These are phyloP conservation scores for Ottelia alismoides DNA, from an alignment of 106 monocot genomes.

Conservation along the genomic window DNA sequence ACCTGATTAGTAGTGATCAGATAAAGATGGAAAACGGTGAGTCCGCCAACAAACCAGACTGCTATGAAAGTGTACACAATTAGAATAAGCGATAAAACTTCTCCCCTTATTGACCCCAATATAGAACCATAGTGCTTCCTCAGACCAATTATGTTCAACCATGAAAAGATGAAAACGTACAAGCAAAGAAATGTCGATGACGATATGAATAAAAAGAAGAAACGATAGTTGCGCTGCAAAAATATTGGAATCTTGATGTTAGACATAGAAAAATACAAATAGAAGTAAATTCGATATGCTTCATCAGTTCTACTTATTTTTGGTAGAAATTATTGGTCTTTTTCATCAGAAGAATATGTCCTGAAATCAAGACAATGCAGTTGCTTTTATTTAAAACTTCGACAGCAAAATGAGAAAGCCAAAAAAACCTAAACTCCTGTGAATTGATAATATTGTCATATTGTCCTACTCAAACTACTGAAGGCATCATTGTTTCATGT, in stretches of 20 bases:
- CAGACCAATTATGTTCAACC: constrained; percentile 56
- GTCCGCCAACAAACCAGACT: constrained; percentile 92
- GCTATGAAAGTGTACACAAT: constrained; percentile 71
- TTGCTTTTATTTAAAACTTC: no score
- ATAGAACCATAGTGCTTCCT: constrained; percentile 31
- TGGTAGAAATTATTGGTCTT: no score
- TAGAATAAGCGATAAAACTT: constrained; percentile 54
- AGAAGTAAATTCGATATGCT: no score
- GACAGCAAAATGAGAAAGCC: background rate
- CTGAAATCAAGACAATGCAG: no score
- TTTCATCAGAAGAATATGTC: no score
- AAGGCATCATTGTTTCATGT: no score
- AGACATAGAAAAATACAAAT: background rate
- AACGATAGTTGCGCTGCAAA: constrained; percentile 84
- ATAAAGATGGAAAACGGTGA: constrained; percentile 74
- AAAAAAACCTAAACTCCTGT: background rate
- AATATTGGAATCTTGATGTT: background rate
- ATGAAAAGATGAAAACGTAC: constrained; percentile 65
- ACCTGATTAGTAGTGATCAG: constrained; percentile 72
- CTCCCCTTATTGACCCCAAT: constrained; percentile 43
- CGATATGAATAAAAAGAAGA: constrained; percentile 81
- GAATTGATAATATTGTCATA: background rate
- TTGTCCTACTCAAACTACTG: no score
- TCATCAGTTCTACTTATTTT: no score
- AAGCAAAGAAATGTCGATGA: constrained; percentile 68